These are phyloP conservation scores for Saturnispora sekii DNA, from an alignment of 805 yeast species.

Conservation along the genomic window DNA sequence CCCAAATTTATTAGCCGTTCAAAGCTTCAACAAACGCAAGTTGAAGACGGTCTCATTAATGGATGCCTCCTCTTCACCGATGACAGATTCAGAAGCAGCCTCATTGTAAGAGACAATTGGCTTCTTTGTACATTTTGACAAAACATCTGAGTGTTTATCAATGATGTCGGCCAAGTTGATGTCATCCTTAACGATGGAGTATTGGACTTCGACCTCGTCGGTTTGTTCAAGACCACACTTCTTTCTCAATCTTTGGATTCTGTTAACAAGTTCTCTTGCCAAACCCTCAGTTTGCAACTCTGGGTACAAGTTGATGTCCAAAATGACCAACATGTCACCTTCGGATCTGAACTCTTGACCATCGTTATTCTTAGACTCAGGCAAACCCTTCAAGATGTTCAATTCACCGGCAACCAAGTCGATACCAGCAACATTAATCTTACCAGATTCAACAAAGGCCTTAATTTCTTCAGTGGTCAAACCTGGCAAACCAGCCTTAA, in stretches of 20 bases:
- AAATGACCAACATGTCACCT: constrained; percentile 78
- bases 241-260: constrained; percentile 96
- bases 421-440: constrained; percentile 81
- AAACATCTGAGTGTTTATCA: constrained; percentile 51
- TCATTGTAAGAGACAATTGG: constrained; percentile 42
- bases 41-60: constrained; percentile 72
- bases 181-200: constrained; percentile 60
- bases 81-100: constrained; percentile 33
- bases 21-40: constrained; percentile 66
- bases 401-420: constrained; percentile 80
- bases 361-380: constrained; percentile 48
- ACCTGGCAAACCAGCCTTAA: constrained; percentile 83
- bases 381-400: constrained; percentile 81
- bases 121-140: constrained; percentile 68
- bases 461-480: constrained; percentile 79
- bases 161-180: constrained; percentile 56
- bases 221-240: constrained; percentile 91
- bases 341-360: constrained; percentile 87
- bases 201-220: constrained; percentile 87
- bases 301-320: constrained; percentile 80
- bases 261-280: constrained; percentile 93
- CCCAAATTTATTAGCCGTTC: constrained; percentile 12
- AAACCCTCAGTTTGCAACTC: constrained; percentile 89
- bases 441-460: constrained; percentile 59
- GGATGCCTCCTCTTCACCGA: constrained; percentile 83